These are phyloP conservation scores for Penicillium paxilli DNA, from an alignment of 495 filamentous ascomycete genomes.

Conservation along the genomic window DNA sequence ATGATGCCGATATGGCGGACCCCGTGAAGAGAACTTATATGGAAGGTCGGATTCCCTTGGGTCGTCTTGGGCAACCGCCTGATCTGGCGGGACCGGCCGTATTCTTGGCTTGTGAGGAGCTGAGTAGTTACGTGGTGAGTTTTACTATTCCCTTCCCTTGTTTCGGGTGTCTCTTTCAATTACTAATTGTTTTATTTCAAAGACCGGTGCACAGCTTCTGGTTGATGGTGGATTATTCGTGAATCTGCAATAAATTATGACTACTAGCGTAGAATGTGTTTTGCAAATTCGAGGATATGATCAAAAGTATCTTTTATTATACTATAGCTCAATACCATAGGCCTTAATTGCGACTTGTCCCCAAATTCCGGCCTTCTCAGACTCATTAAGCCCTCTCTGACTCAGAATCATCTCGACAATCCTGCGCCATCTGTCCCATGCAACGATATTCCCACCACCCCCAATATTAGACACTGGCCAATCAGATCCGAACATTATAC, in stretches of 20 bases:
- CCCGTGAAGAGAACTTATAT: conserved; percentile 76
- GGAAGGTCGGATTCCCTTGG: conserved; percentile 81
- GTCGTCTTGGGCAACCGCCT: conserved; percentile 63
- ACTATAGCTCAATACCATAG: conserved; percentile 51
- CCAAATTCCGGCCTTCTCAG: conserved; percentile 66
- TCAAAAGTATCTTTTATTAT: background rate
- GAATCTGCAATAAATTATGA: conserved; percentile 56
- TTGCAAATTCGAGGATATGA: conserved; percentile 9
- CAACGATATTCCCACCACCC: conserved; percentile 51
- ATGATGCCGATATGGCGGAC: conserved; percentile 72
- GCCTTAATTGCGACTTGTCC: conserved; percentile 63
- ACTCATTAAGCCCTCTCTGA: conserved; percentile 52
- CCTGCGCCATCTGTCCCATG: conserved; percentile 50
- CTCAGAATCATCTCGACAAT: conserved; percentile 57
- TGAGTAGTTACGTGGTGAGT: conserved; percentile 70
- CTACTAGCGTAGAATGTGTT: background rate
- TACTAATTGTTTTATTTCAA: conserved; percentile 4
- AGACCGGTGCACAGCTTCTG: conserved; percentile 79
- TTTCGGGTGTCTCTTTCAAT: conserved; percentile 1
- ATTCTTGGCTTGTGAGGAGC: conserved; percentile 74
- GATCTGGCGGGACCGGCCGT: conserved; percentile 85
- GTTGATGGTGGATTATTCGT: conserved; percentile 83
- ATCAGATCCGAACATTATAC: conserved; percentile 86
- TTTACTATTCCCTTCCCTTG: background rate
- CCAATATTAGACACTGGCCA: conserved; percentile 84